Base-by-base conservation (phyloP, 768 basidiomycete genomes). In the Rhodotorula diobovata region DNA sequence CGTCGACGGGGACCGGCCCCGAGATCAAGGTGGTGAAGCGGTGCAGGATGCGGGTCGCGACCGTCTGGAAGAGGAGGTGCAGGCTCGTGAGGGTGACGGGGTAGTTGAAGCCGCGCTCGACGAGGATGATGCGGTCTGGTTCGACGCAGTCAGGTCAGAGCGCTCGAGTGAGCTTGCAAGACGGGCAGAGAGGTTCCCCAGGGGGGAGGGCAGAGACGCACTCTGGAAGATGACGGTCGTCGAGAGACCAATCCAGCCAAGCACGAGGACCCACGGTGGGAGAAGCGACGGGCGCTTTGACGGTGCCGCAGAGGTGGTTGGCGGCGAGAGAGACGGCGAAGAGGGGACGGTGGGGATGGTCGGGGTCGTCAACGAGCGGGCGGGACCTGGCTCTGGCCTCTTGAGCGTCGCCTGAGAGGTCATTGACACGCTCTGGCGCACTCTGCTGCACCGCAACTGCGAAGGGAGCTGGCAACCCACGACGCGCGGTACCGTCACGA, bases 1-100 rank as follows among this genome's bases (percentile, higher is more conserved):
- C 61, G 2, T 55, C 55, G 20, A 60, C 28, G 0, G 69, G 61
- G 2, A 87, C 88, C 11, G 32, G 84, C 61, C 86, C 90, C 71
- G 93, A 90, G 25, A 94, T 83, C 6, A 94, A 85, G 56, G 81
- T 81, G 0, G 91, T 94, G 18, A 90, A 93, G 37, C 90, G 87
- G 75, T 90, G 87, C 28, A 93, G 83, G 14, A 93, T 80, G 48
- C 91, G 88, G 0, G 91, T 94, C 25, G 91, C 73, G 56, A 91
- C 83, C 5, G 90, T 83, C 53, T 66, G 71, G 53, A 70, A 71
- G 25, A 50, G 43, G 53, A 68, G 46, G 34, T 77, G 72, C 34
- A 74, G 23, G 25, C 71, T 48, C 5, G 68, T 76, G 68, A 79
- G 64, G 81, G 95, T 94, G 74, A 96, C 90, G 35, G 94, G 94